phyloP scores from a whole-genome alignment of 2,329 filamentous ascomycete genomes.

The Diaporthe sp. region DNA sequence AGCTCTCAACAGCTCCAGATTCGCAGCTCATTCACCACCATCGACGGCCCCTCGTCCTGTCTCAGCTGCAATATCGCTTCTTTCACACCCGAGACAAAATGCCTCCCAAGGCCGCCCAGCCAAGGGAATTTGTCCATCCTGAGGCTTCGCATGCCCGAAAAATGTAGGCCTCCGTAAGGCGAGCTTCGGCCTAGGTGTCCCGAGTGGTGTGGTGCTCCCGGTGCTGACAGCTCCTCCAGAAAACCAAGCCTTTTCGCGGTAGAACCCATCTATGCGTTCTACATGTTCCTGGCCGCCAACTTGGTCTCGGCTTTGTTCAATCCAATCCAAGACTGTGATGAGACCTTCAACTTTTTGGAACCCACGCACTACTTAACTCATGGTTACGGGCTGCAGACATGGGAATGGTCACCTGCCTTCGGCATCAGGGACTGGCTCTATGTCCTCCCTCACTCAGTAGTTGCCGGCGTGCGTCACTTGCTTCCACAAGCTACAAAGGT shows the following conservation, averaged over 20 bases:
- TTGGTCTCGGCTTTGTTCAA: slow-evolving; percentile 83
- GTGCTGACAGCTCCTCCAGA: slow-evolving; percentile 48
- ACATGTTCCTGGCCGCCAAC: slow-evolving; percentile 81
- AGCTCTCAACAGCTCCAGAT: slow-evolving; percentile 14
- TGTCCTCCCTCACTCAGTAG: slow-evolving; percentile 80
- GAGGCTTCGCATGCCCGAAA: slow-evolving; percentile 65
- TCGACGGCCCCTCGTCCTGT: not conserved
- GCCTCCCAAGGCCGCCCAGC: slow-evolving; percentile 53
- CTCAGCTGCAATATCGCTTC: not conserved
- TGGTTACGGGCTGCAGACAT: slow-evolving; percentile 94
- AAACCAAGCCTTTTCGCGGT: slow-evolving; percentile 72
- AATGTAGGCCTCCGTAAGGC: slow-evolving; percentile 55
- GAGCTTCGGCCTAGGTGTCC: not conserved
- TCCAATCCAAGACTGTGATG: slow-evolving; percentile 97
- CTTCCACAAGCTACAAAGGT: slow-evolving; percentile 73
- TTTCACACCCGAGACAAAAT: slow-evolving; percentile 49
- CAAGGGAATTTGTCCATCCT: slow-evolving; percentile 61
- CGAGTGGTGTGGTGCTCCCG: not conserved
- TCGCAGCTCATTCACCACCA: not conserved
- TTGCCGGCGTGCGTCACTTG: slow-evolving; percentile 76
- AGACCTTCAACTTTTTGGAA: slow-evolving; percentile 99
- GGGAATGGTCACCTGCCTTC: slow-evolving; percentile 97
- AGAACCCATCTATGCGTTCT: slow-evolving; percentile 83
- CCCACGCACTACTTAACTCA: slow-evolving; percentile 94
- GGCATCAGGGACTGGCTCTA: slow-evolving; percentile 98